phyloP scores from a whole-genome alignment of 441 rosid species.

The Dalechampia spathulata region DNA sequence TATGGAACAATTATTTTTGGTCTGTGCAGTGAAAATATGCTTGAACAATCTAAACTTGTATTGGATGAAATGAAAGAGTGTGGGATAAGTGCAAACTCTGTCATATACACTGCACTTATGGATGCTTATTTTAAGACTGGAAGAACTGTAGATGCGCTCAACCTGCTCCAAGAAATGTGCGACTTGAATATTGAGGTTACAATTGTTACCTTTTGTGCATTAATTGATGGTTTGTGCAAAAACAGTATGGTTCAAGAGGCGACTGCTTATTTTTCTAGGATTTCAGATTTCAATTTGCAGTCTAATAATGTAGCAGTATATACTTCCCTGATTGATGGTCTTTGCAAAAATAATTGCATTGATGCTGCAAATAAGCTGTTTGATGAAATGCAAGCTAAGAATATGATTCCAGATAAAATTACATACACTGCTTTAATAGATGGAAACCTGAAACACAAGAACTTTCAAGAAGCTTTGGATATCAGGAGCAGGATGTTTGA shows the following conservation, averaged over 20 bases:
- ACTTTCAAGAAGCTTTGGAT: slow-evolving; percentile 47
- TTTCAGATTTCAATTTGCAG: slow-evolving; percentile 39
- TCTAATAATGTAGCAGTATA: slow-evolving; percentile 57
- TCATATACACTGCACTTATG: slow-evolving; percentile 49
- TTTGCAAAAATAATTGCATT: slow-evolving; percentile 52
- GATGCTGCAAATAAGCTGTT: slow-evolving; percentile 46
- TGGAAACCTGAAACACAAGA: slow-evolving; percentile 56
- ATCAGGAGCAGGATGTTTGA: slow-evolving; percentile 47
- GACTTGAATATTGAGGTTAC: slow-evolving; percentile 42
- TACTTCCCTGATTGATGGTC: slow-evolving; percentile 66
- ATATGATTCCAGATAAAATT: slow-evolving; percentile 42
- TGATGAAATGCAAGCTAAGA: slow-evolving; percentile 38
- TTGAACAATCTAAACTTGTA: slow-evolving; percentile 40
- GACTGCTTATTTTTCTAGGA: slow-evolving; percentile 36
- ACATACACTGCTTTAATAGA: slow-evolving; percentile 56
- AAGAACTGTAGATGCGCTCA: slow-evolving; percentile 36
- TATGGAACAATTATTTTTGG: slow-evolving; percentile 67
- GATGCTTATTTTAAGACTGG: slow-evolving; percentile 62
- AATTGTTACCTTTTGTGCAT: slow-evolving; percentile 53
- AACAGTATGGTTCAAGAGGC: slow-evolving; percentile 50
- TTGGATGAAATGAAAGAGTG: slow-evolving; percentile 46
- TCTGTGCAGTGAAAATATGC: slow-evolving; percentile 44
- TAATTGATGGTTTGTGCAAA: slow-evolving; percentile 73
- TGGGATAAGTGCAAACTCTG: slow-evolving; percentile 39
- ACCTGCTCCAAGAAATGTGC: slow-evolving; percentile 40